Percentiles rank a stretch among this genome's conserved stretches.
Conservation (phyloP, 2,329 filamentous ascomycete species). For the Didymella pinodella region DNA sequence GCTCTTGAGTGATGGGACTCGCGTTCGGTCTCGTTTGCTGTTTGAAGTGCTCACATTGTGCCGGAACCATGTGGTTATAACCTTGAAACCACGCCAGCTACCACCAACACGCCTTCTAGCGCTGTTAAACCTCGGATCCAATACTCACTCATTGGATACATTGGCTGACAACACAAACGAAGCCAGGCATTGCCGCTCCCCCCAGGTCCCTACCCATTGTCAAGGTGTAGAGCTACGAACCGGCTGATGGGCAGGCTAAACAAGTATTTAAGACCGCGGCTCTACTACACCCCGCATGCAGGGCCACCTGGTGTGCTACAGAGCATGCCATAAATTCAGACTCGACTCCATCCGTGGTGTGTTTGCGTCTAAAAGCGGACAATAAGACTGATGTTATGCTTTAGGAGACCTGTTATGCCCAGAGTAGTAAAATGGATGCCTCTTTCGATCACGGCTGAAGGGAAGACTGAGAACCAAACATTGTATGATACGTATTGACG, state of each 20-base stretch:
- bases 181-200: not conserved
- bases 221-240: conserved; percentile 14
- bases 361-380: not conserved
- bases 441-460: conserved; percentile 3
- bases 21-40: not conserved
- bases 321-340: too few species aligned
- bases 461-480: conserved; percentile 2
- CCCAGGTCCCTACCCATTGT: not conserved
- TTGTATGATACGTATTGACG: not conserved
- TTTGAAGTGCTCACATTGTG: not conserved
- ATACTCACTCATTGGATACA: not conserved
- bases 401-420: not conserved
- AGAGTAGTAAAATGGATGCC: not conserved
- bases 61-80: not conserved
- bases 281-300: conserved; percentile 41
- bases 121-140: not conserved
- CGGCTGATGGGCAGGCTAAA: conserved; percentile 46
- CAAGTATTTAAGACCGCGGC: conserved; percentile 27
- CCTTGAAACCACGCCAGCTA: not conserved
- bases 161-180: not conserved
- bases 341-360: not conserved
- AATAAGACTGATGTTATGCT: not conserved
- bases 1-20: not conserved
- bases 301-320: not conserved
- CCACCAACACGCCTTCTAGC: not conserved